Conservation (phyloP, 2,329 filamentous ascomycete genomes). For the Alternaria triticimaculans region DNA sequence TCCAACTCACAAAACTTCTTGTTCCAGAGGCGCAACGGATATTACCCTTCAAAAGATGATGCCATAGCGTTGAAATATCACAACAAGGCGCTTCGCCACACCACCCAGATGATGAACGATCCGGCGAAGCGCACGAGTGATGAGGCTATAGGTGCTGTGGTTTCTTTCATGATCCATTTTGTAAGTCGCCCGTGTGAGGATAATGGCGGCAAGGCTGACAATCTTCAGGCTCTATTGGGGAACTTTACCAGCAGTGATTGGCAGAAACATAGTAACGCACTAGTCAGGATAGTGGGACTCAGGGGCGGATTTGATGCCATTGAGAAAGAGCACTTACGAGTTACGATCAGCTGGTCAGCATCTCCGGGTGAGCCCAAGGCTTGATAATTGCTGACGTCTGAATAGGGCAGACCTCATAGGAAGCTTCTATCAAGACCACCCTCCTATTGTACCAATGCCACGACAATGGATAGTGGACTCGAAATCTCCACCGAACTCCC, state of each 20-base stretch:
- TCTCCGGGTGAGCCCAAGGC: not conserved
- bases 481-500: constrained; percentile 65
- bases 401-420: constrained; percentile 37
- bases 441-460: constrained; percentile 33
- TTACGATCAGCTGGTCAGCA: constrained; percentile 39
- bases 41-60: constrained; percentile 29
- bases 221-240: constrained; percentile 21
- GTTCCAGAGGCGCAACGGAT: constrained; percentile 26
- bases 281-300: constrained; percentile 30
- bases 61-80: constrained; percentile 28
- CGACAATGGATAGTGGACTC: constrained; percentile 27
- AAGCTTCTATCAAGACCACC: constrained; percentile 39
- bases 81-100: constrained; percentile 28
- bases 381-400: not conserved
- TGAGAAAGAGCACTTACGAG: constrained; percentile 29
- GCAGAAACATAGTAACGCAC: constrained; percentile 31
- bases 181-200: constrained; percentile 13
- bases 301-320: constrained; percentile 34
- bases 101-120: constrained; percentile 29
- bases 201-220: constrained; percentile 3
- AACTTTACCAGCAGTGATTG: constrained; percentile 28
- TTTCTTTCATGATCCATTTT: constrained; percentile 38
- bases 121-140: constrained; percentile 28
- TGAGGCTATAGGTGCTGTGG: constrained; percentile 26
- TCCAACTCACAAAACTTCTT: constrained; percentile 38